These are phyloP conservation scores for Populus davidiana DNA, from an alignment of 345 rosid genomes.

Conservation along the genomic window DNA sequence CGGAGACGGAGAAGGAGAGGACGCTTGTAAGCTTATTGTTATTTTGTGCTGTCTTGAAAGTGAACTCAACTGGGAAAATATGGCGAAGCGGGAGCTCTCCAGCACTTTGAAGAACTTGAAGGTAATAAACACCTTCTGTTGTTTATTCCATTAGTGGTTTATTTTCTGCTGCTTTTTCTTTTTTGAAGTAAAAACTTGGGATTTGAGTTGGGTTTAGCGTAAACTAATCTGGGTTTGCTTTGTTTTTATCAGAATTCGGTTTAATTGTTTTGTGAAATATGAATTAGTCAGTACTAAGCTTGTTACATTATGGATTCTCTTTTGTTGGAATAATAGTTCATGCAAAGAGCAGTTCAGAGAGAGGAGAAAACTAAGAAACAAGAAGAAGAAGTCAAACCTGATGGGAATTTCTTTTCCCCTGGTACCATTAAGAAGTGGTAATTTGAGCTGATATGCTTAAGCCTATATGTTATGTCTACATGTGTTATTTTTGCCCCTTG, in stretches of 20 bases:
- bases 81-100: slow-evolving; percentile 89
- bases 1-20: neutral
- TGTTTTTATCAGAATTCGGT: neutral
- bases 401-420: slow-evolving; percentile 42
- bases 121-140: slow-evolving; percentile 38
- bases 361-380: slow-evolving; percentile 51
- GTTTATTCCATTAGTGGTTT: neutral
- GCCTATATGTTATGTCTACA: neutral
- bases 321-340: slow-evolving; percentile 46
- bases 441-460: neutral
- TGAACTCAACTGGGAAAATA: slow-evolving; percentile 9
- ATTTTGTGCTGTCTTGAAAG: neutral
- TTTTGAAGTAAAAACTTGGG: neutral
- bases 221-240: slow-evolving; percentile 16
- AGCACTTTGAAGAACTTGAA: slow-evolving; percentile 78
- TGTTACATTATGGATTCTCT: neutral
- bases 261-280: neutral
- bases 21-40: neutral
- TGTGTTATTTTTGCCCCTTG: neutral
- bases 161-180: neutral
- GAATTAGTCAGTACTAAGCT: neutral
- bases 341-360: slow-evolving; percentile 71
- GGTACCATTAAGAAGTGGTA: slow-evolving; percentile 63
- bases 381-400: slow-evolving; percentile 54
- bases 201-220: slow-evolving; percentile 20